Evolutionary conservation across 2,329 filamentous ascomycete species (phyloP), one percentile per base, ranked within the genome.

Genomic region (Xylaria arbuscula): DNA sequence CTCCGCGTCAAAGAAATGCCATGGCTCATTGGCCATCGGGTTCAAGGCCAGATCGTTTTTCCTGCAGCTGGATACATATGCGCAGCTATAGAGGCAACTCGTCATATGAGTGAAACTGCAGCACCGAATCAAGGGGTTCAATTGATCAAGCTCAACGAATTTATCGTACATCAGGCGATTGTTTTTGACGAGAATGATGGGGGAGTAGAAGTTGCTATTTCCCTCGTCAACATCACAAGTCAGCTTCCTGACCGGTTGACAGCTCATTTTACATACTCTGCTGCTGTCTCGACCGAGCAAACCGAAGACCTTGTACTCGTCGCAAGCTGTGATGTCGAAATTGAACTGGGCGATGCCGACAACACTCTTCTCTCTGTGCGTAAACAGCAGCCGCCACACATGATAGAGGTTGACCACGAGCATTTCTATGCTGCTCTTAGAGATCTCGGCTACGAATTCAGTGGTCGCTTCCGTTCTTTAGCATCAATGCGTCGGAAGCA

Each of bases 41-140:
- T 75, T 15, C 66, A 73, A 40, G 55, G 61, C 13, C 64, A 70
- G 32, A 51, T 59, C 5, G 62, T 73, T 11, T 73, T 73, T 32
- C 73, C 73, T 2, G 71, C 71, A 2, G 61, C 72, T 6, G 73
- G 66, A 1, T 75, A 73, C 17, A 24, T 71, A 15, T 64, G 22
- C 17, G 64, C 56, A 15, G 71, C 67, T 6, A n/a, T 69, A 10
- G 73, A 73, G 50, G 68, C 71, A 13, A 50, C 72, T 5, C 34
- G n/a, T 17, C 15, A 47, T 22, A 47, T 47, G 45, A 47, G 45
- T 22, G 45, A 47, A 47, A 19, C n/a, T 22, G 10, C n/a, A 19
- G 45, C 19, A 10, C 13, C 10, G 28, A 36, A 17, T 9, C 28
- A 40, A 9, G 11, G 6, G 11, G 40, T 71, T 15, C 63, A 53